A percentile compares a stretch with the other conserved stretches of the same genome.
Evolutionary conservation across 345 rosid species (phyloP).

Genomic region (Moricandia moricandioides): DNA sequence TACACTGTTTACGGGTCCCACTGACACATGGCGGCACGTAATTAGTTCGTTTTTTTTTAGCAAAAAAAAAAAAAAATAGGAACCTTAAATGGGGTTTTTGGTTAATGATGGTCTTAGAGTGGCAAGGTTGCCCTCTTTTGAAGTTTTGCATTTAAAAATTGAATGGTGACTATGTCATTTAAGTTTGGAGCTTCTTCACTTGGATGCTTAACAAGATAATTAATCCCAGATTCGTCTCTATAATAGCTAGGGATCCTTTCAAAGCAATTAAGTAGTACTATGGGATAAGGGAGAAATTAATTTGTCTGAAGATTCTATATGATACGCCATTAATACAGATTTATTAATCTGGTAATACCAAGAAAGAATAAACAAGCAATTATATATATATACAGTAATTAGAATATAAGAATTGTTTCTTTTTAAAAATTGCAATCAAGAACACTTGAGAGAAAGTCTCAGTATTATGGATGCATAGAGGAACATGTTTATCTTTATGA

Average conservation of each 20-base stretch:
- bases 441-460: not conserved
- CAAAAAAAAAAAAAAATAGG: too few species aligned
- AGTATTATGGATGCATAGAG: not conserved
- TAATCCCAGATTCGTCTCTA: slow-evolving; percentile 5
- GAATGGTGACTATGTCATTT: not conserved
- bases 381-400: not conserved
- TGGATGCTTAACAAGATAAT: not conserved
- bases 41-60: too few species aligned
- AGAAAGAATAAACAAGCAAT: not conserved
- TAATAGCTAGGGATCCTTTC: slow-evolving; percentile 12
- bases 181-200: too few species aligned
- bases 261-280: slow-evolving; percentile 14
- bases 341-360: not conserved
- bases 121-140: not conserved
- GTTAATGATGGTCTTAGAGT: too few species aligned
- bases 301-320: not conserved
- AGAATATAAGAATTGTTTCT: not conserved
- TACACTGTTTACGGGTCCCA: too few species aligned
- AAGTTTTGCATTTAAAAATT: slow-evolving; percentile 14
- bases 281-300: not conserved
- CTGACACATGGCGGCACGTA: too few species aligned
- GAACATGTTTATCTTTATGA: not conserved
- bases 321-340: slow-evolving; percentile 23
- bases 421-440: not conserved
- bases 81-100: too few species aligned